A percentile compares a stretch with the other conserved stretches of the same genome.
Evolutionary conservation across 2,329 filamentous ascomycete genomes (phyloP).

Genomic region (Emergomyces orientalis): DNA sequence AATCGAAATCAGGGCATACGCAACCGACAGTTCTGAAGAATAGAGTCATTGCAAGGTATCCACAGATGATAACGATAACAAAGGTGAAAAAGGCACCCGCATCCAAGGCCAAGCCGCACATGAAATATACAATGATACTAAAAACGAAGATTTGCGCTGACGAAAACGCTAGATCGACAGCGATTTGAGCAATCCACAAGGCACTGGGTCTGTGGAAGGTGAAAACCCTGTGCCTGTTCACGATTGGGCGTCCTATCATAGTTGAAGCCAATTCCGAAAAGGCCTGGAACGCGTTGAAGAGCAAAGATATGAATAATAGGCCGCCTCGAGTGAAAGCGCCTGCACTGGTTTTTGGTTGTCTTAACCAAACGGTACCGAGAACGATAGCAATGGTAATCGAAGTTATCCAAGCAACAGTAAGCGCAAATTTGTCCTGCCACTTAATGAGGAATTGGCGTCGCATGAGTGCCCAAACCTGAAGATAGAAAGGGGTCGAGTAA

Average conservation of each 20-base stretch:
- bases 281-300: constrained; percentile 76
- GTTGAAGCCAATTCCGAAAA: constrained; percentile 73
- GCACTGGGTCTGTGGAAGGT: constrained; percentile 83
- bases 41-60: constrained; percentile 77
- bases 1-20: constrained; percentile 71
- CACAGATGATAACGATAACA: constrained; percentile 64
- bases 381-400: constrained; percentile 71
- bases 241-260: constrained; percentile 81
- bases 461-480: constrained; percentile 51
- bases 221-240: constrained; percentile 81
- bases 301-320: constrained; percentile 74
- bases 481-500: constrained; percentile 72
- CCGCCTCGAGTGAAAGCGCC: constrained; percentile 74
- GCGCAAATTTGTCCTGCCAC: constrained; percentile 65
- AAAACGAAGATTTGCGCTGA: constrained; percentile 64
- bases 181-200: constrained; percentile 67
- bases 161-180: constrained; percentile 77
- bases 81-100: constrained; percentile 78
- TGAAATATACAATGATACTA: constrained; percentile 76
- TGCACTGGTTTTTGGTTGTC: constrained; percentile 52
- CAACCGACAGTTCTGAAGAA: constrained; percentile 73
- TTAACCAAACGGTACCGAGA: constrained; percentile 72
- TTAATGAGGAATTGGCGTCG: constrained; percentile 72
- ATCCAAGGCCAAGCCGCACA: constrained; percentile 68
- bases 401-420: constrained; percentile 54